Base-by-base conservation (phyloP, 331 rosid species). In the Prunus yedoensis region DNA sequence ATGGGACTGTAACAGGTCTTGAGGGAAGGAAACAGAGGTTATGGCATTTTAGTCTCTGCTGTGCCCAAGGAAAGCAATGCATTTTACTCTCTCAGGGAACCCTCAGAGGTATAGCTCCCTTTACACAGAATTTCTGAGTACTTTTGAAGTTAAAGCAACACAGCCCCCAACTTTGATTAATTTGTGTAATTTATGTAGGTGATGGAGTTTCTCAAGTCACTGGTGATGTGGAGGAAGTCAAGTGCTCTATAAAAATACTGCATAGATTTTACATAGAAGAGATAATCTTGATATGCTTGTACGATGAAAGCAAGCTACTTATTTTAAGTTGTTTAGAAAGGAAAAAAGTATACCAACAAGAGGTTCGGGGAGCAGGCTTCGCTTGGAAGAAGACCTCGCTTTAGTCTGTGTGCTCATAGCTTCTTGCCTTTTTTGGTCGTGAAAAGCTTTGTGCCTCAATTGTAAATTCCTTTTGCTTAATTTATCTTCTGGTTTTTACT, bases 61-160 rank as follows among this genome's bases (percentile, higher is more conserved):
- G 84, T 78, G 57, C 94, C 96, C 8, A 95, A 92, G 82, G 97
- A 91, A 78, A 95, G 97, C 90, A 87, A 63, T 13, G 99, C 99
- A 52, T 58, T 51, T 32, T 95, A 85, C 89, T 95, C 99, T 73
- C 88, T 95, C 28, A 85, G 89, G 54, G 97, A 95, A 35, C 97
- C 99, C 30, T 84, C 86, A 1, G 99, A 95, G 97, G 99, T 94
- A 89, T 67, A 30, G 66, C 41, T 28, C 30, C 53, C 18, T 49
- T 69, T 47, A 3, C 59, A 67, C 28, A 20, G 14, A 11, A 60
- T n/a, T 30, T 1, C 35, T 10, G 16, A 56, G 16, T 49, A 7
- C 16, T n/a, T 30, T 52, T 9, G 51, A 15, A 52, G 58, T 52
- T 52, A 4, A 52, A 52, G 20, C 2, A 16, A 53, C 20, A 18